Evolutionary conservation across 2,329 filamentous ascomycete species (phyloP), one percentile per base, ranked within the genome.

Genomic region (Ploettnerulaceae sp.): DNA sequence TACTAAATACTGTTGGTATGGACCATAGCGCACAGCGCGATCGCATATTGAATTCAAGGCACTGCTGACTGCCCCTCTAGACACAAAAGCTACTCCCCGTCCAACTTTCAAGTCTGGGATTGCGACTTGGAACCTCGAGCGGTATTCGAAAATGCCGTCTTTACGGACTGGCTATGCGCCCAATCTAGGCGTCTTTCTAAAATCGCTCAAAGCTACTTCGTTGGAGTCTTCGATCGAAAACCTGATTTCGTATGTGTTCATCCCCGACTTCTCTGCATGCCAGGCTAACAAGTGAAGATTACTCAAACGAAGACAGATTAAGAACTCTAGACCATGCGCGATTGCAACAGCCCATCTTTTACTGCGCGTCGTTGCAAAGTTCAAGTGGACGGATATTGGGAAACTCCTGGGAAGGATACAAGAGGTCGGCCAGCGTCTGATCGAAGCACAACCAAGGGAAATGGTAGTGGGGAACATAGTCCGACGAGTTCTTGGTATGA

Each of bases 381-480:
- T 85, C 57, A 86, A 84, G 65, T 90, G 84, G 70, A 76, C 77
- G 51, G 85, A 91, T 65, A 83, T 89, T 36, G 78, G 81, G 39
- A 81, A 84, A 60, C 80, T 98, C 40, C 80, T 97, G 49, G 79
- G 84, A 58, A 82, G 87, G 55, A 82, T 98, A 52, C 82, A 86
- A 55, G 77, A 82, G 49, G 82, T 91, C 18, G 93, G 93, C 46
- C 77, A 81, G 57, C 79, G 82, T 45, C 74, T 98, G 33, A 82
- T 60, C 26, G 79, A 84, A 45, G 90, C 93, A 6, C 89, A 95
- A 60, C 91, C 91, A 12, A 80, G 85, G 51, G 93, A 97, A 69
- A 83, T 95, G 58, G 88, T 89, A 4, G 89, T 96, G 34, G 91
- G 89, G 42, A 98, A 98, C 62, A 90, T 98, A 57, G 88, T 96